Conservation (phyloP, 2,329 filamentous ascomycete species). For the Fusarium transvaalense region DNA sequence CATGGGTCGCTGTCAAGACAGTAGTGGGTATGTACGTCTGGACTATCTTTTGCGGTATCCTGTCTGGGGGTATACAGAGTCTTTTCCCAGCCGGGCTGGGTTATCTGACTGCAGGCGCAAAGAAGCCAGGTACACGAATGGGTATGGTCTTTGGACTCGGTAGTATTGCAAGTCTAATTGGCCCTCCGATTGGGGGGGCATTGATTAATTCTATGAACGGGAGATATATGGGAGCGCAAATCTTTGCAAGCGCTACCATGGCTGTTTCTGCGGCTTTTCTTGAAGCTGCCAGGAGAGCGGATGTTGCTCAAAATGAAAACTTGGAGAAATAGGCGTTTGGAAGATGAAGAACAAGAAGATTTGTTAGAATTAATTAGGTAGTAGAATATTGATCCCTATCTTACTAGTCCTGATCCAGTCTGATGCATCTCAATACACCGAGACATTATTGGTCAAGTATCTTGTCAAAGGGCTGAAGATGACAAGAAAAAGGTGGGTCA, state of each 20-base stretch:
- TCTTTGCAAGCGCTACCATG: background rate
- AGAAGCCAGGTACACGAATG: background rate
- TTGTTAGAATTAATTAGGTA: too few species aligned
- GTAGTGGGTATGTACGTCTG: background rate
- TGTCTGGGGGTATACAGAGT: background rate
- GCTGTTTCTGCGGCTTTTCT: background rate
- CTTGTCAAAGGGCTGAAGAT: slow-evolving; percentile 10
- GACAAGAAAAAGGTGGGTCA: slow-evolving; percentile 28
- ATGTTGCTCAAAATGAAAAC: background rate
- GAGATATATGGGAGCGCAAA: background rate
- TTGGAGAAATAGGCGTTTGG: background rate
- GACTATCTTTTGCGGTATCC: background rate
- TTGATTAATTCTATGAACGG: background rate
- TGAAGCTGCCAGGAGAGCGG: background rate
- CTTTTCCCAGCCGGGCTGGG: background rate
- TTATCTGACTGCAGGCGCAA: background rate
- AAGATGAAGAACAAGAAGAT: background rate
- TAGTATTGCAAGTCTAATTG: background rate
- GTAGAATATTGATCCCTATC: background rate
- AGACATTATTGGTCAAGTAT: background rate
- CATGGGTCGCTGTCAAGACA: background rate
- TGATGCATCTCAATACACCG: fast-evolving
- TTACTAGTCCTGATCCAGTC: background rate
- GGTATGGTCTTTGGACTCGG: slow-evolving; percentile 3
- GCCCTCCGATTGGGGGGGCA: background rate